phyloP scores from a whole-genome alignment of 306 rosid genomes.

The Dalbergia oliveri region DNA sequence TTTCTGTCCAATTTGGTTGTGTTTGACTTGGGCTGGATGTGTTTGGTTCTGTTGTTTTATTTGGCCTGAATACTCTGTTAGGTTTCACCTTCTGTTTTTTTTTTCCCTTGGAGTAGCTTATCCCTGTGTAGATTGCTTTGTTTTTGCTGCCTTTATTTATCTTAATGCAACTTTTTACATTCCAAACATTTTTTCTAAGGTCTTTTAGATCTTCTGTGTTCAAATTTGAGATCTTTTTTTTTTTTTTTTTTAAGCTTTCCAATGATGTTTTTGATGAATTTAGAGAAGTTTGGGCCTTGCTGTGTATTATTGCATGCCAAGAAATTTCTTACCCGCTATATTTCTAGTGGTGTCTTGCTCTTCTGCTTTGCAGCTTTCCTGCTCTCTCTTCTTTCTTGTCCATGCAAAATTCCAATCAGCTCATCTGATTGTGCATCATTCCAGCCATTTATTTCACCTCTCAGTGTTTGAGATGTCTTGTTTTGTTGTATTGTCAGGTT shows the following conservation, averaged over 20 bases:
- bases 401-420: not conserved
- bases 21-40: not conserved
- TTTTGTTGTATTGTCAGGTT: constrained; percentile 35
- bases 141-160: too few species aligned
- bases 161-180: not conserved
- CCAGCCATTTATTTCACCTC: not conserved
- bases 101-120: not conserved
- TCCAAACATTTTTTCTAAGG: not conserved
- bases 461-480: constrained; percentile 23
- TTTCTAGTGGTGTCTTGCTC: constrained; percentile 1
- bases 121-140: not conserved
- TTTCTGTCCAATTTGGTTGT: not conserved
- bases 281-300: constrained; percentile 15
- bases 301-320: not conserved
- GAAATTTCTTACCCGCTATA: not conserved
- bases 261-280: not conserved
- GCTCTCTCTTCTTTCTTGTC: not conserved
- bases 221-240: not conserved
- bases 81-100: not conserved
- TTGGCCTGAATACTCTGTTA: not conserved
- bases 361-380: not conserved
- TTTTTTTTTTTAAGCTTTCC: not conserved
- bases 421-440: not conserved
- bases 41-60: constrained; percentile 14
- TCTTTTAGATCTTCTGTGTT: not conserved